These are phyloP conservation scores for Polymyxa betae DNA, from an alignment of 208 protist species.

Conservation along the genomic window DNA sequence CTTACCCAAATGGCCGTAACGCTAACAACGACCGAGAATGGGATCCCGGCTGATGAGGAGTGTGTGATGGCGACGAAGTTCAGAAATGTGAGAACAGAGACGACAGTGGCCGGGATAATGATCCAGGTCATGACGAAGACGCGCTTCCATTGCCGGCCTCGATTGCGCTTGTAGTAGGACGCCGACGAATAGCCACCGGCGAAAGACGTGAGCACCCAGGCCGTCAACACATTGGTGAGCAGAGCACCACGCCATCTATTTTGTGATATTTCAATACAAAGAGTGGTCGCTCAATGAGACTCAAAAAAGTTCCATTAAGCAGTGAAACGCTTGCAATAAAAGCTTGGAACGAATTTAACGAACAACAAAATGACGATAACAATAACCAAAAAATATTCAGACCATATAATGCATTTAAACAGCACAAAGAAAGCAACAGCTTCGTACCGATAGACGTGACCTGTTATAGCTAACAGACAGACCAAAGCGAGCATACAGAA, in stretches of 20 bases:
- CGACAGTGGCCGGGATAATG: neutral
- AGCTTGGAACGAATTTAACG: too few relatives aligned
- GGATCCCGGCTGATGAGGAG: neutral
- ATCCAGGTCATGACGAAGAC: neutral
- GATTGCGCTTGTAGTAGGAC: conserved; percentile 54
- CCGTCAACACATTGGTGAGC: neutral
- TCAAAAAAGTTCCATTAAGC: too few relatives aligned
- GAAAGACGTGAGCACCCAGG: conserved; percentile 54
- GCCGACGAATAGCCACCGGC: conserved; percentile 53
- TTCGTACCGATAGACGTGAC: neutral
- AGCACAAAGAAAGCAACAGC: neutral
- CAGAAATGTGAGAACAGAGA: neutral
- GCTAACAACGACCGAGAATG: neutral
- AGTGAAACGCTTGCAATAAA: too few relatives aligned
- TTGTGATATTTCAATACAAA: neutral
- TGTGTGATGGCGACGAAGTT: conserved; percentile 8
- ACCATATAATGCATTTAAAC: neutral
- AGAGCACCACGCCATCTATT: neutral
- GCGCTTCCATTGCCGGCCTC: conserved; percentile 14
- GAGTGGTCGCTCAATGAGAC: too few relatives aligned
- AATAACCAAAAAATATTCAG: too few relatives aligned
- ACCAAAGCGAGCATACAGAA: neutral
- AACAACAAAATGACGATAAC: too few relatives aligned
- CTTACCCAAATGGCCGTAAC: conserved; percentile 56
- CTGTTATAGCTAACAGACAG: conserved; percentile 15